phyloP scores from a whole-genome alignment of 1,139 yeast genomes.

The Diutina scorzettiae region DNA sequence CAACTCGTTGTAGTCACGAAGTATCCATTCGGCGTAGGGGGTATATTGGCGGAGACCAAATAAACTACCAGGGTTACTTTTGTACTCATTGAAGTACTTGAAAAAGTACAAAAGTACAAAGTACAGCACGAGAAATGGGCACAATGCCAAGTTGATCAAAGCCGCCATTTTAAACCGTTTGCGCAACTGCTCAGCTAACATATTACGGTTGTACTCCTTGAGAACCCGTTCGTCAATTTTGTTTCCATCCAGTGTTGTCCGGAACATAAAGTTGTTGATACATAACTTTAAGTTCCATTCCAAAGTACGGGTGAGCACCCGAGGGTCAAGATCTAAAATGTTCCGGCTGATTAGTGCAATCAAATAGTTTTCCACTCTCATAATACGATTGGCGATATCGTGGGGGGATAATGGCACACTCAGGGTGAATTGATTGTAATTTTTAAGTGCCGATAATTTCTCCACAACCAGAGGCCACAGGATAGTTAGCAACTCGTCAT shows the following conservation, averaged over 20 bases:
- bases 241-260: conserved; percentile 49
- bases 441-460: conserved; percentile 59
- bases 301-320: conserved; percentile 65
- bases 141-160: conserved; percentile 60
- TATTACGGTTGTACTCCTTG: conserved; percentile 59
- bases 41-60: conserved; percentile 78
- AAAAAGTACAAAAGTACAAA: conserved; percentile 76
- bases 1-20: conserved; percentile 86
- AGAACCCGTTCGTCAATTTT: conserved; percentile 67
- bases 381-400: conserved; percentile 86
- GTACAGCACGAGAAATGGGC: conserved; percentile 80
- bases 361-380: conserved; percentile 89
- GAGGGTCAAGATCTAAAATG: conserved; percentile 46
- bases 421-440: conserved; percentile 68
- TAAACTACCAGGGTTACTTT: conserved; percentile 74
- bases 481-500: conserved; percentile 81
- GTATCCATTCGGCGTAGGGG: conserved; percentile 90
- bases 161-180: conserved; percentile 85
- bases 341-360: conserved; percentile 81
- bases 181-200: conserved; percentile 55
- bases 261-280: conserved; percentile 71
- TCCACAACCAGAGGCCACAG: conserved; percentile 89
- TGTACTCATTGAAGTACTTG: conserved; percentile 85
- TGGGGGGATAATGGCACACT: conserved; percentile 79
- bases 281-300: conserved; percentile 93